phyloP scores from a whole-genome alignment of 1,284 basidiomycete genomes.

The Vanrija pseudolonga region DNA sequence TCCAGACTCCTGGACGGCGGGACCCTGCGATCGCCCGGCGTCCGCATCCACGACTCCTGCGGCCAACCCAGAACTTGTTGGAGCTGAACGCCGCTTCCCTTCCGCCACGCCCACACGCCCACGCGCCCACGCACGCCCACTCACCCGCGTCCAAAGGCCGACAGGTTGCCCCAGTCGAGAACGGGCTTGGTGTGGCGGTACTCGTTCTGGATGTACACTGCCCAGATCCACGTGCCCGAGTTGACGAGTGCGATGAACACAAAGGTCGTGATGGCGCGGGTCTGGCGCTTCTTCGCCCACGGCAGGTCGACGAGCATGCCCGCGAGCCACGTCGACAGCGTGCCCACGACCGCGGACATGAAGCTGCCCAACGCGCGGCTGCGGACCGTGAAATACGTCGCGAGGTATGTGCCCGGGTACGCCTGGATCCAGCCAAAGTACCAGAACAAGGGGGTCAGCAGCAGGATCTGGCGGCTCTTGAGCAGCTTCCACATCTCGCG shows the following conservation, averaged over 20 bases:
- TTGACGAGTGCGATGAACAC: background rate
- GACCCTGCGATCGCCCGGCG: no score
- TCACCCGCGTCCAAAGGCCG: slow-evolving; percentile 8
- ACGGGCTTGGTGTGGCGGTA: slow-evolving; percentile 6
- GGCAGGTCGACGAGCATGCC: slow-evolving; percentile 8
- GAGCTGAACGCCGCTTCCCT: no score
- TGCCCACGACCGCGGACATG: slow-evolving; percentile 2
- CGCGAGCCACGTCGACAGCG: slow-evolving; percentile 5
- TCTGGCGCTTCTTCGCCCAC: slow-evolving; percentile 2
- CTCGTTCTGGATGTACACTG: slow-evolving; percentile 9
- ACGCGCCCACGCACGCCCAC: no score
- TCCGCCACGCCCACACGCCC: no score
- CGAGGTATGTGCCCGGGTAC: slow-evolving; percentile 33
- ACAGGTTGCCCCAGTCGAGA: slow-evolving; percentile 7
- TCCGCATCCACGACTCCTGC: no score
- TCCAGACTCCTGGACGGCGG: no score
- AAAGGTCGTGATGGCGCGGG: slow-evolving; percentile 3
- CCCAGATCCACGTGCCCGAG: slow-evolving; percentile 12
- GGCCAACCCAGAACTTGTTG: no score
- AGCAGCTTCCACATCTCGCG: slow-evolving; percentile 10
- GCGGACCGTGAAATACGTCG: slow-evolving; percentile 31
- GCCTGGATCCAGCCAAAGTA: slow-evolving; percentile 20
- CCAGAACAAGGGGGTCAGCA: slow-evolving; percentile 23
- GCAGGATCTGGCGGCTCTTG: slow-evolving; percentile 11
- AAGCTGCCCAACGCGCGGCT: slow-evolving; percentile 28